Conservation (phyloP, 1,284 basidiomycete species). For the Malassezia globosa region DNA sequence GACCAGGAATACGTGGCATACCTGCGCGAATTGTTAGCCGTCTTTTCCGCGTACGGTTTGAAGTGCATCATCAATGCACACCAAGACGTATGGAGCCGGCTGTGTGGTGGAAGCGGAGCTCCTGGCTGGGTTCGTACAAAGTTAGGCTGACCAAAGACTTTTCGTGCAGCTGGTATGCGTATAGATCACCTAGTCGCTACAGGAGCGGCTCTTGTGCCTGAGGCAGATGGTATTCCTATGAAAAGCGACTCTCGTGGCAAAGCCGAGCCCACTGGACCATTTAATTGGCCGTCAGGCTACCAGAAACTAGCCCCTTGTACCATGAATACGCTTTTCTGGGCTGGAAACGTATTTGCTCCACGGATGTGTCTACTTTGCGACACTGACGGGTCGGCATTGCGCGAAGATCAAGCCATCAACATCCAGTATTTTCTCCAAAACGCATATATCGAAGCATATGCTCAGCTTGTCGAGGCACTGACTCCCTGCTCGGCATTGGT, state of each 20-base stretch:
- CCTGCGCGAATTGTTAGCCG: conserved; percentile 59
- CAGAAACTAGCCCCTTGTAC: conserved; percentile 46
- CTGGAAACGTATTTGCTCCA: conserved; percentile 66
- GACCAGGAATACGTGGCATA: conserved; percentile 75
- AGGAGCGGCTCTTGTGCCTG: conserved; percentile 39
- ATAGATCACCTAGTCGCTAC: conserved; percentile 23
- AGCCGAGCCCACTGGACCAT: conserved; percentile 32
- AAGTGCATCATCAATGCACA: conserved; percentile 61
- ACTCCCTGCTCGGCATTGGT: conserved; percentile 66
- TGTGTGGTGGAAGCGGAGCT: conserved; percentile 61
- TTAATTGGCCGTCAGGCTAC: conserved; percentile 45
- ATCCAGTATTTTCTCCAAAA: conserved; percentile 75
- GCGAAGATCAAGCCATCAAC: conserved; percentile 24
- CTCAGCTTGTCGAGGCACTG: conserved; percentile 59
- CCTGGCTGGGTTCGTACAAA: conserved; percentile 54
- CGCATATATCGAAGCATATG: conserved; percentile 68
- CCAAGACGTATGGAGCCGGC: conserved; percentile 75
- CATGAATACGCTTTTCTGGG: conserved; percentile 48
- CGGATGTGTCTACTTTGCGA: conserved; percentile 19
- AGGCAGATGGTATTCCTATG: conserved; percentile 7
- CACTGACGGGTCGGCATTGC: neutral
- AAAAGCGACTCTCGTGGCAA: conserved; percentile 8
- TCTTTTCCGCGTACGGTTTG: conserved; percentile 71
- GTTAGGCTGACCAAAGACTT: conserved; percentile 17
- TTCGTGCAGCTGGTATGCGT: conserved; percentile 35